phyloP scores from a whole-genome alignment of 2,329 filamentous ascomycete species.

The Sporothrix brunneoviolacea region DNA sequence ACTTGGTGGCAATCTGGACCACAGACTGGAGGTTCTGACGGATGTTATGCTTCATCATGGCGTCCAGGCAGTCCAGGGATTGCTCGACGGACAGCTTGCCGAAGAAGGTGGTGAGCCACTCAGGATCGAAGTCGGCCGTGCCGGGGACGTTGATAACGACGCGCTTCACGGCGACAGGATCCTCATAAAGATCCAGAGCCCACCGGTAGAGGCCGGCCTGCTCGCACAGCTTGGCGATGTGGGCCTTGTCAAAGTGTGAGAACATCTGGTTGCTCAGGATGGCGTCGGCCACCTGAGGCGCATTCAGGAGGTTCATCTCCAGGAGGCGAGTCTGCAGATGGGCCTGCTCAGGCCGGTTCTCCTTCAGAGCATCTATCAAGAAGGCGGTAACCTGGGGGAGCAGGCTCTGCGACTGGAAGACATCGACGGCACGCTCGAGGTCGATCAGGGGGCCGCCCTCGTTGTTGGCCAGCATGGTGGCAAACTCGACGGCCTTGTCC shows the following conservation, averaged over 20 bases:
- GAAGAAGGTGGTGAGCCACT: slow-evolving; percentile 91
- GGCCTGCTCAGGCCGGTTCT: slow-evolving; percentile 89
- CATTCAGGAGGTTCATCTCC: slow-evolving; percentile 97
- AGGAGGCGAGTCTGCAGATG: slow-evolving; percentile 88
- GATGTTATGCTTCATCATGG: slow-evolving; percentile 95
- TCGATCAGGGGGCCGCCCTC: slow-evolving; percentile 84
- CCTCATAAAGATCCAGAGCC: slow-evolving; percentile 91
- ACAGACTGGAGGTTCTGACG: slow-evolving; percentile 94
- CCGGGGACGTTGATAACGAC: slow-evolving; percentile 75
- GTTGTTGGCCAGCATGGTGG: slow-evolving; percentile 82
- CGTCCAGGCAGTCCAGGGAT: slow-evolving; percentile 86
- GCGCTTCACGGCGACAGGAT: slow-evolving; percentile 83
- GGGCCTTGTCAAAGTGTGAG: slow-evolving; percentile 86
- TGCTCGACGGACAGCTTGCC: slow-evolving; percentile 93
- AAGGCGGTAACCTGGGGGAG: slow-evolving; percentile 98
- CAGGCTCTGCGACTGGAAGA: slow-evolving; percentile 98
- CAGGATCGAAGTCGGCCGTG: slow-evolving; percentile 77
- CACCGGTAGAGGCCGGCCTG: slow-evolving; percentile 80
- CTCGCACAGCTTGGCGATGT: slow-evolving; percentile 87
- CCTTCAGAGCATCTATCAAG: slow-evolving; percentile 87
- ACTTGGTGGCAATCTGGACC: slow-evolving; percentile 94
- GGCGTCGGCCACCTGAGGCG: slow-evolving; percentile 93
- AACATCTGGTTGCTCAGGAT: slow-evolving; percentile 99
- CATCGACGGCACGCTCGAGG: slow-evolving; percentile 89
- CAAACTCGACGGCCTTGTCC: slow-evolving; percentile 92